Evolutionary conservation across 495 filamentous ascomycete species (phyloP).

Genomic region (Hyphodiscus hymeniophilus): DNA sequence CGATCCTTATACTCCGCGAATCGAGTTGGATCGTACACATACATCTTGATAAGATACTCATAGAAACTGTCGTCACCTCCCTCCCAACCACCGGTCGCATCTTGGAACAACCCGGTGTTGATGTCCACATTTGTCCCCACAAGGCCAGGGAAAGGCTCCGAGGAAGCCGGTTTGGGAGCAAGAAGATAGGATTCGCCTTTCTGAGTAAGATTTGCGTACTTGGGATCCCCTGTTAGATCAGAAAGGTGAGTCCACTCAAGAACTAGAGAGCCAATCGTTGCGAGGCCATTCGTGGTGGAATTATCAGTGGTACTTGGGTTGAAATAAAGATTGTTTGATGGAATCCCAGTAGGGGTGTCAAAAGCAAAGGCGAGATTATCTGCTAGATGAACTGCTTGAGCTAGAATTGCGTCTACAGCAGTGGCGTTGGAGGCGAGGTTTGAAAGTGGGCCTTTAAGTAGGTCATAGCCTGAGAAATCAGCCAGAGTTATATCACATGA

Average conservation of each 20-base stretch:
- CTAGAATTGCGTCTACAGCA: conserved; percentile 48
- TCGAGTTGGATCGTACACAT: conserved; percentile 63
- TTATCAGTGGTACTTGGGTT: conserved; percentile 31
- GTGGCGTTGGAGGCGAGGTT: conserved; percentile 35
- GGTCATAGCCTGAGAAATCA: conserved; percentile 54
- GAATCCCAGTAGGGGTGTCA: conserved; percentile 65
- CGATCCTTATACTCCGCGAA: conserved; percentile 59
- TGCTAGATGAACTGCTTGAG: conserved; percentile 61
- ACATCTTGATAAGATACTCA: conserved; percentile 95
- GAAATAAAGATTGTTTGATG: conserved; percentile 64
- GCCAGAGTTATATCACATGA: neutral
- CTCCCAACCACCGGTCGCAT: conserved; percentile 67
- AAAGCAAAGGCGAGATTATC: conserved; percentile 72
- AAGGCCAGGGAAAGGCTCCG: conserved; percentile 71
- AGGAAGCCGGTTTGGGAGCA: conserved; percentile 48
- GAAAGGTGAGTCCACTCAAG: conserved; percentile 82
- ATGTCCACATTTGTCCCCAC: conserved; percentile 63
- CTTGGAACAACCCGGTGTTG: conserved; percentile 53
- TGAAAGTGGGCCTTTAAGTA: conserved; percentile 64
- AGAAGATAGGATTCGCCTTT: conserved; percentile 67
- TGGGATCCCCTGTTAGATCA: conserved; percentile 60
- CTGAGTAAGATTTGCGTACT: conserved; percentile 60
- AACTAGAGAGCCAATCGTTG: conserved; percentile 64
- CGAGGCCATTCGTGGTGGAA: conserved; percentile 54
- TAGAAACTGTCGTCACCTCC: conserved; percentile 80